These are phyloP conservation scores for Stromatinia cepivora DNA, from an alignment of 2,329 filamentous ascomycete species.

Conservation along the genomic window DNA sequence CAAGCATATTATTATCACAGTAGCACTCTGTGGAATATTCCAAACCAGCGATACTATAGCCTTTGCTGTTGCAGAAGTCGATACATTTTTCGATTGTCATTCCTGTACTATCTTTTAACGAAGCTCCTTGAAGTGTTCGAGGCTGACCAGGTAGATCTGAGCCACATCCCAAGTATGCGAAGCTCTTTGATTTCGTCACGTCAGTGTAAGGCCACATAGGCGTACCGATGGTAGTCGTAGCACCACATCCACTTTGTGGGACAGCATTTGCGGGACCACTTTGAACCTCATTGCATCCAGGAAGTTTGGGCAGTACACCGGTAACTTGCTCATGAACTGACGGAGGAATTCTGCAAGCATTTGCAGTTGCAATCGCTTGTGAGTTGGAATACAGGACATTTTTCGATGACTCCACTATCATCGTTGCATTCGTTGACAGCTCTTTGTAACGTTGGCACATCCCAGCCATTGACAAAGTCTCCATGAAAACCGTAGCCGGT, in stretches of 20 bases:
- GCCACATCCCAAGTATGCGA: constrained; percentile 63
- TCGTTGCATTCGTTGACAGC: constrained; percentile 52
- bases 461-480: constrained; percentile 61
- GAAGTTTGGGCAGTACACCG: constrained; percentile 49
- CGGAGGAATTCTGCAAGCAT: constrained; percentile 52
- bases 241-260: constrained; percentile 49
- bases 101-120: constrained; percentile 17
- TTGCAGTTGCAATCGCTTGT: constrained; percentile 53
- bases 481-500: constrained; percentile 58
- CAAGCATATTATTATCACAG: constrained; percentile 32
- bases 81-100: constrained; percentile 35
- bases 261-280: constrained; percentile 32
- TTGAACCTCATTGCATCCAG: constrained; percentile 55
- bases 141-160: constrained; percentile 47
- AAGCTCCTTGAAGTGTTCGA: constrained; percentile 32
- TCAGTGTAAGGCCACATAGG: constrained; percentile 48
- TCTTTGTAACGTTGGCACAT: constrained; percentile 49
- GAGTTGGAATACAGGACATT: constrained; percentile 49
- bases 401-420: constrained; percentile 46
- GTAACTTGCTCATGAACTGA: constrained; percentile 47
- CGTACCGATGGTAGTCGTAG: constrained; percentile 48
- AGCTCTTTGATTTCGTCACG: constrained; percentile 50
- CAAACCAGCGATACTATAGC: constrained; percentile 38
- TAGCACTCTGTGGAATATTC: constrained; percentile 41
- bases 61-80: constrained; percentile 40